Conservation (phyloP, 495 filamentous ascomycete species). For the Physcia stellaris region DNA sequence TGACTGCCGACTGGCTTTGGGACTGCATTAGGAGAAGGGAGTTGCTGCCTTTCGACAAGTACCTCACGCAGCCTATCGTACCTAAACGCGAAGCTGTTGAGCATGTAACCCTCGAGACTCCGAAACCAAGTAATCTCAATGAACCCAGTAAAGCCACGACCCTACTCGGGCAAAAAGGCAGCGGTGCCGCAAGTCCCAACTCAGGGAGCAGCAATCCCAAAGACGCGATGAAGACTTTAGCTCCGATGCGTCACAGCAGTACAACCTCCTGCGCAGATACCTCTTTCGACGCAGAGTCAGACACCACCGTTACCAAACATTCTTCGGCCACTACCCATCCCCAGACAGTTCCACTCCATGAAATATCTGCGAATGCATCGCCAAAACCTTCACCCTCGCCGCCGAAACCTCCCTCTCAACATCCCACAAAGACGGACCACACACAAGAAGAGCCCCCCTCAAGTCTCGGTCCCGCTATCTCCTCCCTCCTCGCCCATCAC, state of each 20-base stretch:
- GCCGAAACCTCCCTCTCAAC: constrained; percentile 17
- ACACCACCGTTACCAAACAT: no score
- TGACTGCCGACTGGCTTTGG: constrained; percentile 72
- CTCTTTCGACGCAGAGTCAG: no score
- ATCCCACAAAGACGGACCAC: no score
- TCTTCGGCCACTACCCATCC: no score
- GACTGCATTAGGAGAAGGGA: constrained; percentile 51
- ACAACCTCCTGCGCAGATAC: no score
- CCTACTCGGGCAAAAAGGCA: no score
- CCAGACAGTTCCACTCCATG: constrained; percentile 17
- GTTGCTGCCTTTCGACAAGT: constrained; percentile 36
- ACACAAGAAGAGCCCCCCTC: constrained; percentile 2
- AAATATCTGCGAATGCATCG: constrained; percentile 18
- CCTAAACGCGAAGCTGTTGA: constrained; percentile 15
- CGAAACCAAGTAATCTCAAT: not conserved
- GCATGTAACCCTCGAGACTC: constrained; percentile 5
- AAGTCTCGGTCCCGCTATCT: constrained; percentile 15
- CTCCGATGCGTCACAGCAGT: no score
- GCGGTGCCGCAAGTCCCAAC: no score
- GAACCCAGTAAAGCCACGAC: no score
- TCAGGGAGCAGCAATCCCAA: no score
- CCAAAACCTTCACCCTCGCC: constrained; percentile 20
- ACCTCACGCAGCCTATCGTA: constrained; percentile 22
- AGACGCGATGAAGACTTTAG: no score
- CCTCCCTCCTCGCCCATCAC: constrained; percentile 24